phyloP scores from a whole-genome alignment of 2,329 filamentous ascomycete species.

The Phaeosphaeria sp. region DNA sequence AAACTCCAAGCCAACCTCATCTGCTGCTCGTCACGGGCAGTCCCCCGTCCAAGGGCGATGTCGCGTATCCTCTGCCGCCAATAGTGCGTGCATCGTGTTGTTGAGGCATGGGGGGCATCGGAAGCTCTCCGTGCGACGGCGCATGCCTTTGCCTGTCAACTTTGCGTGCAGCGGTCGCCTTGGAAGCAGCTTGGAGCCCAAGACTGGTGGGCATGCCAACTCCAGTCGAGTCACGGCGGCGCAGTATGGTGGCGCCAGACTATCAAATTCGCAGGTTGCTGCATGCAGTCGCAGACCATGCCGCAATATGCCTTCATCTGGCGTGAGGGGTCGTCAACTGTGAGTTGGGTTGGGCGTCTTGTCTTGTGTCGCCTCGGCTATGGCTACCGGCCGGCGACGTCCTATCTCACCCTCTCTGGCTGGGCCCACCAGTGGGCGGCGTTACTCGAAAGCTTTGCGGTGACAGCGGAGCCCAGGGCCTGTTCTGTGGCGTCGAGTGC shows the following conservation, averaged over 20 bases:
- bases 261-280: constrained; percentile 7
- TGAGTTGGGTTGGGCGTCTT: constrained; percentile 10
- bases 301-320: constrained; percentile 22
- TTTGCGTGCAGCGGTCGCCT: constrained; percentile 10
- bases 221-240: constrained; percentile 13
- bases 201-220: constrained; percentile 1
- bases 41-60: neutral
- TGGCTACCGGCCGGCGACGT: constrained; percentile 5
- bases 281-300: constrained; percentile 10
- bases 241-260: constrained; percentile 1
- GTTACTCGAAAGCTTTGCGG: constrained; percentile 15
- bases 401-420: constrained; percentile 13
- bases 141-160: neutral
- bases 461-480: constrained; percentile 6
- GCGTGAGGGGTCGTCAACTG: constrained; percentile 6
- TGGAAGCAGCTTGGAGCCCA: constrained; percentile 7
- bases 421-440: constrained; percentile 8
- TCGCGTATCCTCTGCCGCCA: neutral
- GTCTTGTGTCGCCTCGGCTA: constrained; percentile 16
- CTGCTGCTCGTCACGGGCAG: neutral
- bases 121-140: neutral
- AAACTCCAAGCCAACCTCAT: neutral
- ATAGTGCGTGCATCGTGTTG: neutral
- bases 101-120: neutral
- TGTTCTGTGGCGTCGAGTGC: constrained; percentile 8